Conservation (phyloP, 495 filamentous ascomycete species). For the Glarea lozoyensis region DNA sequence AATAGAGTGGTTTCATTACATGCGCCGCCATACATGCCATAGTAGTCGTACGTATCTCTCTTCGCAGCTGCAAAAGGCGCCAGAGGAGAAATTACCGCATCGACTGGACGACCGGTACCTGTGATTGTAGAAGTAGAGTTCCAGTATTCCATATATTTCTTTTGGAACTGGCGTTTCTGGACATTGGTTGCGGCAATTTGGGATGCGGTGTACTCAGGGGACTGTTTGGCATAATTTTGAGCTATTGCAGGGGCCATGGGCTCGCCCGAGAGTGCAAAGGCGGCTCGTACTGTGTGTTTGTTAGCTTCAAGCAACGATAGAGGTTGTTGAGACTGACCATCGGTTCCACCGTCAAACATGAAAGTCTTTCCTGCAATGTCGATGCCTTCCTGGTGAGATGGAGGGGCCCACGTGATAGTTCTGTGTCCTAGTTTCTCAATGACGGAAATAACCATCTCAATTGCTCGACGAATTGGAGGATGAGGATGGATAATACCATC, state of each 20-base stretch:
- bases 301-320: neutral
- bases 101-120: slow-evolving; percentile 47
- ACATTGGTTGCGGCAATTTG: slow-evolving; percentile 48
- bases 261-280: slow-evolving; percentile 50
- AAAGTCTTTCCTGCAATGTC: slow-evolving; percentile 27
- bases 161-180: slow-evolving; percentile 48
- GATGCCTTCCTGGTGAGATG: slow-evolving; percentile 10
- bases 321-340: slow-evolving; percentile 5
- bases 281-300: slow-evolving; percentile 18
- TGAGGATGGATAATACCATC: slow-evolving; percentile 50
- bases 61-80: slow-evolving; percentile 27
- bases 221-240: slow-evolving; percentile 20
- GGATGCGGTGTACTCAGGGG: slow-evolving; percentile 31
- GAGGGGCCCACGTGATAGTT: slow-evolving; percentile 22
- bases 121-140: slow-evolving; percentile 46
- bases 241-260: slow-evolving; percentile 32
- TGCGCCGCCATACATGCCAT: slow-evolving; percentile 23
- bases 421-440: slow-evolving; percentile 46
- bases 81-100: slow-evolving; percentile 35
- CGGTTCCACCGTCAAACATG: slow-evolving; percentile 37
- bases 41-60: slow-evolving; percentile 35
- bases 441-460: slow-evolving; percentile 43
- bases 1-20: neutral
- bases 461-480: slow-evolving; percentile 32
- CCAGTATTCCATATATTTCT: slow-evolving; percentile 59